Evolutionary conservation across 176 grass and related monocot species (phyloP).

Genomic region (Bolboschoenus planiculmis): DNA sequence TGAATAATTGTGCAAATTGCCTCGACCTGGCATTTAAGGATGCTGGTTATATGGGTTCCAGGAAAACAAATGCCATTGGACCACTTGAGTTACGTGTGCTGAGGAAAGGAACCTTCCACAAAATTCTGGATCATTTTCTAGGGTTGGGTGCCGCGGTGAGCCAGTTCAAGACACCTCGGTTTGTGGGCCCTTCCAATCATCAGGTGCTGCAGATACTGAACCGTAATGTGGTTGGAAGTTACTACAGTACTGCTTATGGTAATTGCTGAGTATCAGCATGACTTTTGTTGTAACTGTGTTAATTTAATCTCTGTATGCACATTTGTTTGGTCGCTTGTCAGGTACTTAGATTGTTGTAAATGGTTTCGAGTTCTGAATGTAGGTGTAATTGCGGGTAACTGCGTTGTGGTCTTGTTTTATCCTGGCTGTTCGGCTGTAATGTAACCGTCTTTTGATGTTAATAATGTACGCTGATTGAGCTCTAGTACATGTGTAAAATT

Average conservation of each 20-base stretch:
- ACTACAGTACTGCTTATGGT: constrained; percentile 73
- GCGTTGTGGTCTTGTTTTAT: constrained; percentile 15
- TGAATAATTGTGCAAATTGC: constrained; percentile 61
- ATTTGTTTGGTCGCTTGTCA: not conserved
- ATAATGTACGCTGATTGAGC: not conserved
- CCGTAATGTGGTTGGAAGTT: constrained; percentile 39
- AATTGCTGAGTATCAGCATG: constrained; percentile 21
- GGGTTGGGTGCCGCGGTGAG: constrained; percentile 53
- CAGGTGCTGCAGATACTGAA: constrained; percentile 71
- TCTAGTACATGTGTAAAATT: not conserved
- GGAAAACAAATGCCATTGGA: constrained; percentile 69
- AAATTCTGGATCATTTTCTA: constrained; percentile 73
- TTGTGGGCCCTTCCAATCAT: constrained; percentile 40
- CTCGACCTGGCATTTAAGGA: constrained; percentile 77
- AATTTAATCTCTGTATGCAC: not conserved
- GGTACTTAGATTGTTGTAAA: constrained; percentile 27
- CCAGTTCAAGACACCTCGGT: constrained; percentile 95
- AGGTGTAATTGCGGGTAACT: constrained; percentile 20
- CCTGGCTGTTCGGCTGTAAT: not conserved
- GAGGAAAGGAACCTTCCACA: constrained; percentile 66
- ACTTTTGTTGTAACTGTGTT: constrained; percentile 24
- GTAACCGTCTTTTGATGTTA: constrained; percentile 17
- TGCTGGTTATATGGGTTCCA: constrained; percentile 62
- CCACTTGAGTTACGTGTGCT: constrained; percentile 81
- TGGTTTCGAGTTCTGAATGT: not conserved